Base-by-base conservation (phyloP, 495 filamentous ascomycete species). In the Tetracladium setigerum region DNA sequence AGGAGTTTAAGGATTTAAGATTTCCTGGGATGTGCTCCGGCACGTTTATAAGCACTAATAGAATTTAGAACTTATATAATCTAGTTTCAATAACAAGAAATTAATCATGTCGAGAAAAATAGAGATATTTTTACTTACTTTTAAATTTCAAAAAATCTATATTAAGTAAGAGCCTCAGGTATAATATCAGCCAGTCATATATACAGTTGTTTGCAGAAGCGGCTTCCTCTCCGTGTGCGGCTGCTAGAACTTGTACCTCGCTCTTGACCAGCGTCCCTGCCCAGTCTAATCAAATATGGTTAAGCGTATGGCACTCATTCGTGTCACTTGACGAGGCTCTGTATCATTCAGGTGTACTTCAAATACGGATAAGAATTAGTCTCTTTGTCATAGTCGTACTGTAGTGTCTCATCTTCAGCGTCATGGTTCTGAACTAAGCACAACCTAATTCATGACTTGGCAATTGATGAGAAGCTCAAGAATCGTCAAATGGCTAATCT, bases 381-480 rank as follows among this genome's bases (percentile, higher is more conserved):
- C n/a, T 39, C n/a, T 17, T 5, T 11, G 30, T 39, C 34, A 31
- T 10, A 44, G 11, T 44, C 18, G 16, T 44, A 44, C 44, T 32
- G n/a, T 31, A 27, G n/a, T 36, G 15, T 24, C 31, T 50, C 30
- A 32, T 19, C 31, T 44, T 46, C 43, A 24, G 19, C 17, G 41
- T 31, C 15, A 52, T 47, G 43, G 49, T 43, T 24, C 49, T 43
- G 15, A 46, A 52, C 18, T 12, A n/a, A 45, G 41, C 31, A 50
- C 19, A 33, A 50, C 17, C 47, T 52, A 18, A 52, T 46, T 39
- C 41, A 32, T 30, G 49, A 43, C 11, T 40, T 45, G 41, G 41
- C 34, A 46, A 6, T 39, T 44, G 22, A 52, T 16, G n/a, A 46
- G 39, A 32, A 24, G 13, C 35, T 52, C 18, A 45, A 36, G 34